Evolutionary conservation across 73 alveolate species (phyloP), one percentile per base, ranked within the genome.

Genomic region (Paramecium primaurelia): DNA sequence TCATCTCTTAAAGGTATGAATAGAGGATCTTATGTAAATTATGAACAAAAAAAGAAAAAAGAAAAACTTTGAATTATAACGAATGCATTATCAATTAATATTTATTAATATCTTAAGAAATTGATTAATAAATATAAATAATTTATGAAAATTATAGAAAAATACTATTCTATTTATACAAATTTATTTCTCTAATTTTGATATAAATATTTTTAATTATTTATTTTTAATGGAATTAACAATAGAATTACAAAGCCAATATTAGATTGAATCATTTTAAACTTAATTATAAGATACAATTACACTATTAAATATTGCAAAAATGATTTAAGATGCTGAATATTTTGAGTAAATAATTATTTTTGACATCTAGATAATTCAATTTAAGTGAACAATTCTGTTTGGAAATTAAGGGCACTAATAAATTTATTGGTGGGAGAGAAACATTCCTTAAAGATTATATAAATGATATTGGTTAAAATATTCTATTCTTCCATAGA

Each of bases 1-100:
- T 92, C 60, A 25, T 86, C 95, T 28, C 91, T 93, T 2, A 47
- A 71, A 22, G 86, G 68, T 38, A 64, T 77, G 68, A 64, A 87
- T 64, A 87, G 73, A 87, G 93, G 93, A 2, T 36, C 89, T 6
- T 87, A 37, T 68, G 93, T 87, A 18, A 32, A 60, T 54, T 54
- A 54, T 22, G 69, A 54, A 54, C 36, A 54, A n/a, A n/a, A 54
- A 54, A 54, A 54, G 69, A 54, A 54, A 54, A 54, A 54, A 54
- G 69, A 54, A 54, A 18, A 18, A 54, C 69, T 18, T 16, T 54
- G 69, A 54, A 4, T 54, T 6, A 3, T n/a, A 4, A 5, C 0
- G 69, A 6, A 54, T 18, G 20, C 69, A 54, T 54, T 54, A 54
- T n/a, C 32, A 5, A n/a, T 54, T 54, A 54, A 54, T 0, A 54